These are phyloP conservation scores for Podospora bellae-mahoneyi DNA, from an alignment of 495 filamentous ascomycete genomes.

Conservation along the genomic window DNA sequence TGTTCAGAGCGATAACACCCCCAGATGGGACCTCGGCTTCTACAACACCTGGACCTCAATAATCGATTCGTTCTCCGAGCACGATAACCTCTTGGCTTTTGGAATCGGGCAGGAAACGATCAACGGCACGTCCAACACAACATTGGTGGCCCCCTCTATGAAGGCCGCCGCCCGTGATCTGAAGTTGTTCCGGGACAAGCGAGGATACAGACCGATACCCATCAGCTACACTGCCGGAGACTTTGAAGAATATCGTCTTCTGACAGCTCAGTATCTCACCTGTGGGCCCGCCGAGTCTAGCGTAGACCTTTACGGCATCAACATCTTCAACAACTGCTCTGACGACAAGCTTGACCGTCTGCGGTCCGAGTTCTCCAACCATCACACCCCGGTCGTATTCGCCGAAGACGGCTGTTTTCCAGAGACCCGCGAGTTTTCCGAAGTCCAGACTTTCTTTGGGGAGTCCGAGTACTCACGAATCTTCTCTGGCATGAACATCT, in stretches of 20 bases:
- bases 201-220: conserved; percentile 72
- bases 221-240: conserved; percentile 79
- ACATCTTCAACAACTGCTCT: conserved; percentile 68
- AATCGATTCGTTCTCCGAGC: conserved; percentile 69
- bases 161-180: conserved; percentile 73
- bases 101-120: conserved; percentile 80
- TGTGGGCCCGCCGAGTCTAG: conserved; percentile 58
- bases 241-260: conserved; percentile 68
- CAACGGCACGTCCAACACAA: conserved; percentile 50
- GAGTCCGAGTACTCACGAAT: conserved; percentile 17
- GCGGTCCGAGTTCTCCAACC: conserved; percentile 41
- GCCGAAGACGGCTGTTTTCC: conserved; percentile 65
- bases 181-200: conserved; percentile 67
- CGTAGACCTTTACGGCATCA: conserved; percentile 74
- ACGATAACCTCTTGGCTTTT: conserved; percentile 70
- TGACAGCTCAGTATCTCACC: conserved; percentile 76
- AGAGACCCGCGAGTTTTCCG: conserved; percentile 13
- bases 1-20: not conserved
- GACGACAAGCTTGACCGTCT: conserved; percentile 64
- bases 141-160: conserved; percentile 69
- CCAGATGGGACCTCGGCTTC: conserved; percentile 62
- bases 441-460: not conserved
- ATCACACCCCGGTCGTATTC: conserved; percentile 71
- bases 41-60: conserved; percentile 59
- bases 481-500: conserved; percentile 70